phyloP scores from a whole-genome alignment of 2,329 filamentous ascomycete genomes.

The Aspergillus sp. region DNA sequence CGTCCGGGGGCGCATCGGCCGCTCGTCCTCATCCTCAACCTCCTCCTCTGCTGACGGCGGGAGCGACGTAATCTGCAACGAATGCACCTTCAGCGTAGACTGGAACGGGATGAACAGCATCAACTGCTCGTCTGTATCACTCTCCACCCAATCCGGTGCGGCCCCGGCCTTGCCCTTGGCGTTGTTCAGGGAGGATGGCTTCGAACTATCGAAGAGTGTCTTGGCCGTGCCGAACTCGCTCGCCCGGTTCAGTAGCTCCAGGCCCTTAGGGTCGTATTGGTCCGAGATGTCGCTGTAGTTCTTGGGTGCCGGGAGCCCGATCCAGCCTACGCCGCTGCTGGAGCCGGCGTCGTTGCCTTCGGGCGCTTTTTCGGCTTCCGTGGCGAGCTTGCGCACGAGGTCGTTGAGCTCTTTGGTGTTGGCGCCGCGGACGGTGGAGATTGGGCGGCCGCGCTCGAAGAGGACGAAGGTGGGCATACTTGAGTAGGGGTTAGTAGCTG shows the following conservation, averaged over 20 bases:
- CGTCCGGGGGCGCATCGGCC: constrained; percentile 76
- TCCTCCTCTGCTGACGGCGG: constrained; percentile 54
- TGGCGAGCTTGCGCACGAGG: constrained; percentile 69
- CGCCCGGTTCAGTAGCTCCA: constrained; percentile 87
- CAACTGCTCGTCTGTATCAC: constrained; percentile 94
- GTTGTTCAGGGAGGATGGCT: constrained; percentile 63
- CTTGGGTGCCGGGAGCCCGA: constrained; percentile 72
- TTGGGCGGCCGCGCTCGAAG: constrained; percentile 70
- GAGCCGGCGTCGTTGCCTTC: constrained; percentile 46
- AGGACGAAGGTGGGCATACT: constrained; percentile 91
- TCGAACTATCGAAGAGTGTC: constrained; percentile 69
- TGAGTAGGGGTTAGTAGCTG: not conserved
- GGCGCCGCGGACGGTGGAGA: constrained; percentile 72
- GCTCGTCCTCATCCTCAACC: constrained; percentile 68
- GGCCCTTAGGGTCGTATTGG: constrained; percentile 73
- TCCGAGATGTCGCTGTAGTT: constrained; percentile 83
- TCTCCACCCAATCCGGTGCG: constrained; percentile 85
- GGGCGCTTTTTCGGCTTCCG: constrained; percentile 59
- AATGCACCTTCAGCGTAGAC: constrained; percentile 84
- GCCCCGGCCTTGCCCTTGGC: constrained; percentile 54
- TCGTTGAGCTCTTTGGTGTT: constrained; percentile 70
- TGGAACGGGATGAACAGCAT: constrained; percentile 92
- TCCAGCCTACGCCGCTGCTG: constrained; percentile 59
- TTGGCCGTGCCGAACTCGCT: constrained; percentile 72
- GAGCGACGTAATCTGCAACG: constrained; percentile 79